These are phyloP conservation scores for Trebouxia gelatinosa DNA, from an alignment of 163 green algal genomes.

Conservation along the genomic window DNA sequence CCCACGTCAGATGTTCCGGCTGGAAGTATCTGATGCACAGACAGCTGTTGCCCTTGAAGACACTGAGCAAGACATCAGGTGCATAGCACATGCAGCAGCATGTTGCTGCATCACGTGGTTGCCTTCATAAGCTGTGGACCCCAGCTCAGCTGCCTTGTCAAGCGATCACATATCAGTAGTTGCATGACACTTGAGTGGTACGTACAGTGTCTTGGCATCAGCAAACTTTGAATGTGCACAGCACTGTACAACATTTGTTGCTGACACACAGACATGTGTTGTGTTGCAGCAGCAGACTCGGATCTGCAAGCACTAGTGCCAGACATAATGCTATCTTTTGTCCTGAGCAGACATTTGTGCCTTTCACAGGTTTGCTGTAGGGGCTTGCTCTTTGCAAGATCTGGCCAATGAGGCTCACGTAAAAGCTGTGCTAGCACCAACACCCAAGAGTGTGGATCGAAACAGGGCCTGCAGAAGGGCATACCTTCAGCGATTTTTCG, in stretches of 20 bases:
- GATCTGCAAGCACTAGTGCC: too few species aligned
- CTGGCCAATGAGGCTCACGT: slow-evolving; percentile 20
- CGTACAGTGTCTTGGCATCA: too few species aligned
- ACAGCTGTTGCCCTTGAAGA: slow-evolving; percentile 24
- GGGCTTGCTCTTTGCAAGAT: slow-evolving; percentile 19
- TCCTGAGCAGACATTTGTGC: too few species aligned
- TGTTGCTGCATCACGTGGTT: too few species aligned
- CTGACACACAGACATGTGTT: not conserved
- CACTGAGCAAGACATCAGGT: slow-evolving; percentile 28
- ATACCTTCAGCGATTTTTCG: slow-evolving; percentile 28
- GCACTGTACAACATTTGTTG: too few species aligned
- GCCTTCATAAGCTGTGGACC: too few species aligned
- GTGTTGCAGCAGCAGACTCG: too few species aligned
- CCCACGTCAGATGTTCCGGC: slow-evolving; percentile 12
- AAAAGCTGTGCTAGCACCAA: slow-evolving; percentile 8
- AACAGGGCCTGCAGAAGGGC: slow-evolving; percentile 8
- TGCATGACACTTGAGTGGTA: too few species aligned
- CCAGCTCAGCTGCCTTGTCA: too few species aligned
- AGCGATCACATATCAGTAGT: too few species aligned
- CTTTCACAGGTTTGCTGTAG: slow-evolving; percentile 34
- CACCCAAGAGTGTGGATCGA: slow-evolving; percentile 21
- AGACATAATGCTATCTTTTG: too few species aligned
- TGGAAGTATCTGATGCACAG: slow-evolving; percentile 22
- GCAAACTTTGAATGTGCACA: too few species aligned
- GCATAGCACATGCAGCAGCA: not conserved